Evolutionary conservation across 75 land plant species (phyloP), one percentile per base, ranked within the genome.

Genomic region (Pinus albicaulis): DNA sequence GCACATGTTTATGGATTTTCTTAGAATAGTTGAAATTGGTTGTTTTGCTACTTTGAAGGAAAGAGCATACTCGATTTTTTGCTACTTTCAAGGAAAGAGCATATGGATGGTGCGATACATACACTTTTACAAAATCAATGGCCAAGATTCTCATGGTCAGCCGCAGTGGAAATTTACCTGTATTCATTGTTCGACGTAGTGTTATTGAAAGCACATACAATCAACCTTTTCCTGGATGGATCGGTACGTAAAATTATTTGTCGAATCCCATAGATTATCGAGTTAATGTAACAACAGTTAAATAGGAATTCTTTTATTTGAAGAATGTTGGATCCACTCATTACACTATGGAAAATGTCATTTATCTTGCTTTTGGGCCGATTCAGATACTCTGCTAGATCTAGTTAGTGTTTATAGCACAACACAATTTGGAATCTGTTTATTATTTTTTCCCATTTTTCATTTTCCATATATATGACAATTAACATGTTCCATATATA

Each of bases 251-350:
- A 3, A 31, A 44, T 44, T 8, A 44, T 44, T 6, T 44, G 48
- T 44, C 7, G 48, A 44, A 44, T 44, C 22, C 3, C 20, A 58
- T 58, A 20, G 0, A 58, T 17, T 58, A 5, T 36, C 5, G 5
- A 28, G 7, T 15, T 58, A 17, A 58, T 58, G n/a, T n/a, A 6
- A 3, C 1, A 58, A 17, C 1, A 17, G 22, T 58, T 7, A 17
- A n/a, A 19, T 4, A 15, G 7, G n/a, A n/a, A n/a, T 68, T n/a
- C 7, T 31, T n/a, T 20, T 8, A 76, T 12, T 26, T 71, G 57
- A 15, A 95, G 98, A 76, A 95, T 95, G 98, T 89, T 93, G 92
- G 98, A 93, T 78, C 98, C 98, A 16, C 82, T 95, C 64, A 76
- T 95, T 71, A 75, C 93, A 4, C 59, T 95, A 95, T 77, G 98